A percentile compares a stretch with the other conserved stretches of the same genome.
Evolutionary conservation across 2,329 filamentous ascomycete genomes (phyloP).

Genomic region (Acephala macrosclerotiorum): DNA sequence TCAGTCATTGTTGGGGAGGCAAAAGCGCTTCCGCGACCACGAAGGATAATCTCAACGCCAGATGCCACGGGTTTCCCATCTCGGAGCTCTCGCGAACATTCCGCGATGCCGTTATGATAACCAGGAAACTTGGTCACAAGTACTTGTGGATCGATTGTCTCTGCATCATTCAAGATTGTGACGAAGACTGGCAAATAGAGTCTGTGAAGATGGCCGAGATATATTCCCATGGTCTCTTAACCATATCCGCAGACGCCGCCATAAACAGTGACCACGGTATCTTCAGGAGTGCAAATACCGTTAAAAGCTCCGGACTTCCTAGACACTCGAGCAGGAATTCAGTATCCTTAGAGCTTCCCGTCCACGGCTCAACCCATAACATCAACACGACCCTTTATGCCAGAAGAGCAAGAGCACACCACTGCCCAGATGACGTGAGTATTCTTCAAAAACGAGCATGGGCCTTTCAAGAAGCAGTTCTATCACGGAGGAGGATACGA

Average conservation of each 20-base stretch:
- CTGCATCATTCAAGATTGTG: not conserved
- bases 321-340: not conserved
- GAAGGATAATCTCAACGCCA: not conserved
- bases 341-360: not conserved
- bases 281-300: not conserved
- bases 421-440: not conserved
- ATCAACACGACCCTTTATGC: not conserved
- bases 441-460: conserved; percentile 12
- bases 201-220: not conserved
- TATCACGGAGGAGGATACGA: conserved; percentile 10
- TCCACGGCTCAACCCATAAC: not conserved
- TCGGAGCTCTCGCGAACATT: not conserved
- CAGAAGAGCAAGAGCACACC: not conserved
- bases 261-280: not conserved
- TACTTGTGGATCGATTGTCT: conserved; percentile 7
- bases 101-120: not conserved
- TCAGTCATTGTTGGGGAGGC: conserved; percentile 5
- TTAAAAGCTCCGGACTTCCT: too few relatives aligned
- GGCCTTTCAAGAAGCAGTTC: conserved; percentile 17
- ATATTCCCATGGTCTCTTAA: not conserved
- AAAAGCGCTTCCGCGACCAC: not conserved
- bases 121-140: not conserved
- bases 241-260: not conserved
- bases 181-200: not conserved
- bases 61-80: not conserved